Percentiles rank a stretch among this genome's conserved stretches.
phyloP scores from a whole-genome alignment of 2,329 filamentous ascomycete genomes.

The Fusarium devonianum region DNA sequence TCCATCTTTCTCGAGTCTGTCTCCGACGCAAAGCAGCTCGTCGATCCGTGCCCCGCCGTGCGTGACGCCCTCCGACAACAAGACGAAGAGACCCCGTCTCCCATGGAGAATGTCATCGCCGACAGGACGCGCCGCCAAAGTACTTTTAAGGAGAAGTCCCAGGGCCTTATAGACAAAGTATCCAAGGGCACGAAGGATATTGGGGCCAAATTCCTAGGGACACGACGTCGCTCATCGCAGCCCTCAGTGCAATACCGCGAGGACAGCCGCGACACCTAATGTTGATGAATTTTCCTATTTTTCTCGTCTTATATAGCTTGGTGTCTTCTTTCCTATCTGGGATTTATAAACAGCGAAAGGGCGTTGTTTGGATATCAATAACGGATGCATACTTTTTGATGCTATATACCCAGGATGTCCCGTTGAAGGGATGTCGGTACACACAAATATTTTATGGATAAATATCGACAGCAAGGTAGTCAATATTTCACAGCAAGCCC shows the following conservation, averaged over 20 bases:
- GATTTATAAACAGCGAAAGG: conserved; percentile 30
- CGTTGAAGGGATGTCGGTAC: conserved; percentile 32
- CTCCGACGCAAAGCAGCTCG: conserved; percentile 55
- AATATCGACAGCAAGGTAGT: conserved; percentile 17
- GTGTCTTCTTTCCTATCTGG: conserved; percentile 14
- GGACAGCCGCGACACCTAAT: conserved; percentile 33
- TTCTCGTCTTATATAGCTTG: conserved; percentile 17
- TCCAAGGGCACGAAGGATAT: conserved; percentile 36
- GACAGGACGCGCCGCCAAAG: conserved; percentile 24
- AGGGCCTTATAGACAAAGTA: conserved; percentile 37
- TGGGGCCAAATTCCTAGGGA: conserved; percentile 37
- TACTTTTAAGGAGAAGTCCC: conserved; percentile 27
- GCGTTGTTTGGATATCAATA: conserved; percentile 31
- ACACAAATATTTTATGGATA: conserved; percentile 21
- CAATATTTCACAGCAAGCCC: conserved; percentile 24
- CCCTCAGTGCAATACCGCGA: conserved; percentile 44
- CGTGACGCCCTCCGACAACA: conserved; percentile 27
- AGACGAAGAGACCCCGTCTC: conserved; percentile 35
- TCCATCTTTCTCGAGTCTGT: conserved; percentile 57
- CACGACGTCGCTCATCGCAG: conserved; percentile 44
- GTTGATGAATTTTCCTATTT: conserved; percentile 18
- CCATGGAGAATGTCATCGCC: conserved; percentile 22
- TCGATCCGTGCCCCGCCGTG: conserved; percentile 45
- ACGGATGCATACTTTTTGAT: conserved; percentile 22
- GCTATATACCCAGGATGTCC: conserved; percentile 36